Evolutionary conservation across 176 grass and related monocot species (phyloP).

Genomic region (Themeda triandra): DNA sequence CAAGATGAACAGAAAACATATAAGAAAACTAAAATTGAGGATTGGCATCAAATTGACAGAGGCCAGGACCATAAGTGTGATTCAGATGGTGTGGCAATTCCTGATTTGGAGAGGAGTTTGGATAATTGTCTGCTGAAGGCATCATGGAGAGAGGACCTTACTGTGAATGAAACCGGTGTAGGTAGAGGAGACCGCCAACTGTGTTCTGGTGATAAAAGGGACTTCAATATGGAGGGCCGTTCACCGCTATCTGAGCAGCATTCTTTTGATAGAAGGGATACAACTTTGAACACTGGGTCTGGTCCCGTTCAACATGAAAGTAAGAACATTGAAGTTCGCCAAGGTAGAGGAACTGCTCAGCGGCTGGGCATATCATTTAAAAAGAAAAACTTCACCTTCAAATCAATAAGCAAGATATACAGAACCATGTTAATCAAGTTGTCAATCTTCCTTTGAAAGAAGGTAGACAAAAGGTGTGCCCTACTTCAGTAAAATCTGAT

Average conservation of each 20-base stretch:
- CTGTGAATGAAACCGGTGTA: not conserved
- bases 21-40: conserved; percentile 61
- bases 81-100: conserved; percentile 13
- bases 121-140: conserved; percentile 4
- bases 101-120: no score
- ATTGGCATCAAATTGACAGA: conserved; percentile 34
- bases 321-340: conserved; percentile 5
- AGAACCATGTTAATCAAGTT: conserved; percentile 24
- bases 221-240: not conserved
- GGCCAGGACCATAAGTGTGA: conserved; percentile 30
- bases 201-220: conserved; percentile 23
- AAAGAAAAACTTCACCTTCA: conserved; percentile 36
- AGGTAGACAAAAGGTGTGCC: conserved; percentile 38
- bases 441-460: conserved; percentile 41
- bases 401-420: conserved; percentile 38
- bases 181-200: conserved; percentile 5
- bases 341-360: conserved; percentile 26
- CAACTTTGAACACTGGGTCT: conserved; percentile 7
- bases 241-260: conserved; percentile 9
- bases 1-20: conserved; percentile 46
- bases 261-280: conserved; percentile 14
- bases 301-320: conserved; percentile 8
- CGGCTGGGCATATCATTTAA: conserved; percentile 23
- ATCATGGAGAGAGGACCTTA: conserved; percentile 14
- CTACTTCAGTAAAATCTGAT: conserved; percentile 39